Percentiles rank a stretch among this genome's conserved stretches.
These are phyloP conservation scores for Myriosclerotinia duriaeana DNA, from an alignment of 2,329 filamentous ascomycete genomes.

Conservation along the genomic window DNA sequence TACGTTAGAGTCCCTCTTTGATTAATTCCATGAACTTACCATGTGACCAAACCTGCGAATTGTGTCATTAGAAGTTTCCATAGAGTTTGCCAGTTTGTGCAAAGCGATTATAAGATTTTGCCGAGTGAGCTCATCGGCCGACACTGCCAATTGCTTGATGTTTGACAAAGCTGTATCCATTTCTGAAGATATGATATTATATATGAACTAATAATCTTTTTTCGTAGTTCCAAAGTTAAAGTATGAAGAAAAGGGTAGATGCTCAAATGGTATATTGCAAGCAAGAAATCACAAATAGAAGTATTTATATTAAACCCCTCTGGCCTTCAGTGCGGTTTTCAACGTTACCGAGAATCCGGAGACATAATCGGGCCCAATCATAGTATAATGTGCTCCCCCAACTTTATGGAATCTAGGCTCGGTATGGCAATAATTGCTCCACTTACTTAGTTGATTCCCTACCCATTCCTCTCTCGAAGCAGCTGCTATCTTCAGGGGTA, in stretches of 20 bases:
- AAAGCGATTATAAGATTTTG: not conserved
- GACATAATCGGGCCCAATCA: constrained; percentile 44
- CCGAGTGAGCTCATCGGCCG: not conserved
- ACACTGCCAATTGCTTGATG: not conserved
- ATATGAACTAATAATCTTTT: not conserved
- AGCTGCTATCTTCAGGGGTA: constrained; percentile 35
- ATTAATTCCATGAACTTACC: not conserved
- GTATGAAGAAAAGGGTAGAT: not conserved
- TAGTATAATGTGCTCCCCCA: constrained; percentile 44
- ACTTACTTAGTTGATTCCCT: constrained; percentile 39
- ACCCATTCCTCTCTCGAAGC: constrained; percentile 39
- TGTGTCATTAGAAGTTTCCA: constrained; percentile 1
- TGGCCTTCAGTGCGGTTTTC: constrained; percentile 29
- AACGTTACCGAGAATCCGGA: constrained; percentile 40
- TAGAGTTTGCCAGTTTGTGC: not conserved
- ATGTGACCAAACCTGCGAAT: constrained; percentile 1
- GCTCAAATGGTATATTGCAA: not conserved
- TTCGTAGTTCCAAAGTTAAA: not conserved
- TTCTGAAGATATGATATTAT: not conserved
- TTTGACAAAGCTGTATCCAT: not conserved
- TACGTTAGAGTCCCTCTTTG: not conserved
- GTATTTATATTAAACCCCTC: constrained; percentile 27
- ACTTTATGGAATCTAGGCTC: constrained; percentile 42
- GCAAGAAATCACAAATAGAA: not conserved
- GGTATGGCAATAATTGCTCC: constrained; percentile 41